Evolutionary conservation across 371 early-diverging fungal genomes (phyloP).

Genomic region (Lichtheimia ramosa): DNA sequence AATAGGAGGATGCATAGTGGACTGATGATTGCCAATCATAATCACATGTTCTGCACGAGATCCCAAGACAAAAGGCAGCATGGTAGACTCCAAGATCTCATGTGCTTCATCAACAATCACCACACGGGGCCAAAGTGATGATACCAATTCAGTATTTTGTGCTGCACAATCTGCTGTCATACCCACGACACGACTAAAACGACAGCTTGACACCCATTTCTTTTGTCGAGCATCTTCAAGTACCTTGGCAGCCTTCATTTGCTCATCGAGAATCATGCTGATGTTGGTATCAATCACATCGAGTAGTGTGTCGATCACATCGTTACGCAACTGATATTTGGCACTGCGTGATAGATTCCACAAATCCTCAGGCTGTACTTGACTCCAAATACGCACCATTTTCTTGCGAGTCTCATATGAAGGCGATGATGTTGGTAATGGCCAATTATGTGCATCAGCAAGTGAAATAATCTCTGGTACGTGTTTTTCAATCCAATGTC

Average conservation of each 20-base stretch:
- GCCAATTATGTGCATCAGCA: constrained; percentile 26
- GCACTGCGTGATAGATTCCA: constrained; percentile 13
- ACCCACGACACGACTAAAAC: constrained; percentile 39
- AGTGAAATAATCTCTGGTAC: constrained; percentile 7
- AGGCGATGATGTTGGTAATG: constrained; percentile 19
- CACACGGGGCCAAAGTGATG: constrained; percentile 27
- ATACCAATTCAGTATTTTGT: constrained; percentile 26
- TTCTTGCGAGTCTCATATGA: constrained; percentile 14
- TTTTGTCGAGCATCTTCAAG: constrained; percentile 24
- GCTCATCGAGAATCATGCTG: constrained; percentile 20
- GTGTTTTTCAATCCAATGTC: constrained; percentile 15
- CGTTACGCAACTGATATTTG: constrained; percentile 8
- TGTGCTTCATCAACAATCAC: constrained; percentile 41
- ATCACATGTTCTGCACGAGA: constrained; percentile 37
- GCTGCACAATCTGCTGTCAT: constrained; percentile 43
- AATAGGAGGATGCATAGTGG: constrained; percentile 9
- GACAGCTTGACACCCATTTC: constrained; percentile 23
- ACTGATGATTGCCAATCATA: constrained; percentile 25
- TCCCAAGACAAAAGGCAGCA: constrained; percentile 19
- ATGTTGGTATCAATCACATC: constrained; percentile 30
- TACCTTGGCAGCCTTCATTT: constrained; percentile 13
- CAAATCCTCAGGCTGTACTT: constrained; percentile 4
- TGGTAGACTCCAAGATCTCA: constrained; percentile 26
- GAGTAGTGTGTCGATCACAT: constrained; percentile 11
- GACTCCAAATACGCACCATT: constrained; percentile 15